Evolutionary conservation across 306 rosid species (phyloP).

Genomic region (Vigna trinervia): DNA sequence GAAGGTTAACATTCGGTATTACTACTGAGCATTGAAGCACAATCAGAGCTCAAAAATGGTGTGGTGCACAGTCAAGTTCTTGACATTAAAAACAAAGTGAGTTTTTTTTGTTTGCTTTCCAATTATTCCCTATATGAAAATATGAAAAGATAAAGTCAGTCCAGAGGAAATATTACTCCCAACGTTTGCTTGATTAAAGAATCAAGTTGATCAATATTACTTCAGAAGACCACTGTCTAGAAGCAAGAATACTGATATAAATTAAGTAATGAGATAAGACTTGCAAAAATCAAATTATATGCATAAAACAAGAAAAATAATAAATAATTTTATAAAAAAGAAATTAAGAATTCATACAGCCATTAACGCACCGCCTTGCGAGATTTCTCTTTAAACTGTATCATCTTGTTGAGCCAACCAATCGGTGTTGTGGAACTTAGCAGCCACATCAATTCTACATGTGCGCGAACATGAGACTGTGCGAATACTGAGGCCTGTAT

Average conservation of each 20-base stretch:
- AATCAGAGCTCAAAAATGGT: constrained; percentile 18
- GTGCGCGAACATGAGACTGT: constrained; percentile 98
- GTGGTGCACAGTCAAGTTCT: constrained; percentile 11
- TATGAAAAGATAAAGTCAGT: not conserved
- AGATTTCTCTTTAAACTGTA: constrained; percentile 98
- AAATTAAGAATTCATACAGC: constrained; percentile 57
- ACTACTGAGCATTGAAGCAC: constrained; percentile 25
- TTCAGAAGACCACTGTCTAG: constrained; percentile 4
- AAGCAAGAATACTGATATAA: constrained; percentile 24
- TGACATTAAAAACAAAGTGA: constrained; percentile 4
- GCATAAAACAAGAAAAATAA: constrained; percentile 20
- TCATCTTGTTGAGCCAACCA: constrained; percentile 94
- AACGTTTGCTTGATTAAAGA: constrained; percentile 1
- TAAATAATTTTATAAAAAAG: constrained; percentile 33
- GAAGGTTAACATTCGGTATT: not conserved
- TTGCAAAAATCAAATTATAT: constrained; percentile 33
- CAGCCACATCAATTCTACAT: constrained; percentile 95
- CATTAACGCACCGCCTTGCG: constrained; percentile 90
- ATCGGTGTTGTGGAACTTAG: constrained; percentile 88
- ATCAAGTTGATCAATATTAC: constrained; percentile 26
- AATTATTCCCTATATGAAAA: not conserved
- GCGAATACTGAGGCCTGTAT: constrained; percentile 92
- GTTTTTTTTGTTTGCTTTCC: not conserved
- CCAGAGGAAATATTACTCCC: constrained; percentile 27
- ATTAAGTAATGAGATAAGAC: not conserved